Evolutionary conservation across 176 grass and related monocot species (phyloP), one percentile per base, ranked within the genome.

Genomic region (Oropetium thomaeum): DNA sequence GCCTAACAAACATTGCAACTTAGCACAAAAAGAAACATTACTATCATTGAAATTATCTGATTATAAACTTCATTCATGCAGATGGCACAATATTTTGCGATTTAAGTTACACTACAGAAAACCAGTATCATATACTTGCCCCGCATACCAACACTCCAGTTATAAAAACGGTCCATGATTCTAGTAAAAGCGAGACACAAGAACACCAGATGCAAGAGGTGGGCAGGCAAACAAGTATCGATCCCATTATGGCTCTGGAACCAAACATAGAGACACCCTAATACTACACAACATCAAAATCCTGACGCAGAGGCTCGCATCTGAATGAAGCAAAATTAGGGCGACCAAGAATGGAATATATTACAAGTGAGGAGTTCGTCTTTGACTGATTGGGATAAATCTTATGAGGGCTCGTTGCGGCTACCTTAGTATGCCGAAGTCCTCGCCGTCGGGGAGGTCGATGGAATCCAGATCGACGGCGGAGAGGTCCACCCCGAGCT

Each of bases 401-500:
- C 54, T 4, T 26, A 42, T 42, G 73, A 26, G 2, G 10, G 35
- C 0, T 65, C 7, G 29, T 15, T 15, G 62, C 0, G 33, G 20
- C 2, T 86, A 93, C 93, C 87, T 97, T 64, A 67, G 65, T 58
- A 97, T 90, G 11, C 80, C 90, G 53, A 93, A 97, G 79, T 93
- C 85, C 68, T 91, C 90, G 9, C 80, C 88, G 12, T 80, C 82
- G 14, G 88, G 93, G 45, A 97, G 83, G 67, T 64, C 70, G 69
- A 97, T 80, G 14, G 83, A 72, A 48, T 93, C 93, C 19, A 89
- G 40, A 77, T 93, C 88, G 42, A 91, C 77, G 3, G 77, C 37
- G 30, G 88, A 90, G 44, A 93, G 83, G 70, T 87, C 93, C 27
- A 93, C 71, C 5, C 83, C 90, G 2, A 87, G 83, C 17, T 35